Percentiles rank a stretch among this genome's conserved stretches.
phyloP scores from a whole-genome alignment of 1,139 yeast genomes.

The Debaryomycetaceae sp. region DNA sequence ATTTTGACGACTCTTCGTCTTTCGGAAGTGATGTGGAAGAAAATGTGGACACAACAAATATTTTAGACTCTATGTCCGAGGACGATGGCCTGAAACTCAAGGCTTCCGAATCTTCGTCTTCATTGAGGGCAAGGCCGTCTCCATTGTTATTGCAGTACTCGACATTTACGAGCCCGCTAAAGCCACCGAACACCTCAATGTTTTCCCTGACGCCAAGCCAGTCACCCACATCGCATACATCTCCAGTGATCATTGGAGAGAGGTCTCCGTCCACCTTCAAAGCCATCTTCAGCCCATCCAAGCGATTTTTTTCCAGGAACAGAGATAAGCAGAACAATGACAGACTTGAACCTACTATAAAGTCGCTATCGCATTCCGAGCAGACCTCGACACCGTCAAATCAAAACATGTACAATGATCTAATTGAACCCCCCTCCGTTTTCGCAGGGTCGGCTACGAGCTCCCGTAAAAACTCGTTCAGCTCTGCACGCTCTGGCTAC shows the following conservation, averaged over 20 bases:
- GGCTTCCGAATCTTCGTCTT: background rate
- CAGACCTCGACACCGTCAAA: conserved; percentile 6
- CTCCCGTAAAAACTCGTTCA: conserved; percentile 25
- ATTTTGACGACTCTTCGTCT: conserved; percentile 41
- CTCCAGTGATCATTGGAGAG: conserved; percentile 29
- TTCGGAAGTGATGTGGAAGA: conserved; percentile 30
- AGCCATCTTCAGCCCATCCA: conserved; percentile 33
- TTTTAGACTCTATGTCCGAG: conserved; percentile 7
- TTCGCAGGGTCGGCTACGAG: conserved; percentile 15
- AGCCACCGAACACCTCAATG: conserved; percentile 1
- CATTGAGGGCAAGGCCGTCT: conserved; percentile 9
- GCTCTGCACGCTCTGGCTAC: conserved; percentile 18
- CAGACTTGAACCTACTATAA: conserved; percentile 28
- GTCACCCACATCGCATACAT: conserved; percentile 16
- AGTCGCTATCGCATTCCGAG: conserved; percentile 30
- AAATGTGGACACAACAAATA: conserved; percentile 13
- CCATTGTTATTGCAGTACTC: conserved; percentile 11
- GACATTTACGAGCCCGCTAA: background rate
- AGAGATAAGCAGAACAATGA: conserved; percentile 10
- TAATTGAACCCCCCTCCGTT: conserved; percentile 39
- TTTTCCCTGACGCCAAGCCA: conserved; percentile 7
- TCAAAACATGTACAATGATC: conserved; percentile 16
- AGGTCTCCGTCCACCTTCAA: conserved; percentile 31
- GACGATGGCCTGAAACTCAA: background rate
- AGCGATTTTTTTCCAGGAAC: conserved; percentile 24